phyloP scores from a whole-genome alignment of 1,139 yeast species.

The Taphrina deformans region DNA sequence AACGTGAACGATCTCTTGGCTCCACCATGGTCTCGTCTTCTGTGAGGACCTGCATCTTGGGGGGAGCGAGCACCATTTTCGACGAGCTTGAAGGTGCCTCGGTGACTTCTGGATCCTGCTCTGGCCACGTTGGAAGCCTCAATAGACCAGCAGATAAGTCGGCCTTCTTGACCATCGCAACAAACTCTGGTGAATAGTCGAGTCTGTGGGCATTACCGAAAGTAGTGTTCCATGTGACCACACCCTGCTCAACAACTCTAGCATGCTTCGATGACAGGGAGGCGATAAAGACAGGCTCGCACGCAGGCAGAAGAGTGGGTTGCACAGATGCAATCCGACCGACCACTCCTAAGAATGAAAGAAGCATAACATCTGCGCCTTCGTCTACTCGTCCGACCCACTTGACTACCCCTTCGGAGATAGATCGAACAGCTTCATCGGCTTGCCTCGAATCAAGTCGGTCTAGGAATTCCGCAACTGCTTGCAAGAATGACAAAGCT shows the following conservation, averaged over 20 bases:
- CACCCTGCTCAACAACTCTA: not conserved
- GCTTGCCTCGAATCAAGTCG: not conserved
- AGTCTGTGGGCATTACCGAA: slow-evolving; percentile 17
- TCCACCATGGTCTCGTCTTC: not conserved
- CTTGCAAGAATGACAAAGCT: not conserved
- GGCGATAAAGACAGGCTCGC: not conserved
- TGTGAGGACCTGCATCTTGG: not conserved
- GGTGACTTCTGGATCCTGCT: slow-evolving; percentile 4
- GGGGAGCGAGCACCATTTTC: not conserved
- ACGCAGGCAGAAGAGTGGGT: not conserved
- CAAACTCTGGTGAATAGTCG: slow-evolving; percentile 13
- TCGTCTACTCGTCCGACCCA: not conserved
- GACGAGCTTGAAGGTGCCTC: not conserved
- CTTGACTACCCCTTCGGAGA: not conserved
- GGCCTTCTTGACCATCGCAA: not conserved
- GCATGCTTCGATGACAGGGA: not conserved
- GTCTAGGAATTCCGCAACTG: not conserved
- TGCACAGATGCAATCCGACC: not conserved
- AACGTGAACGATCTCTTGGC: not conserved
- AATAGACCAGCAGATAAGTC: not conserved
- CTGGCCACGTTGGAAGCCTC: slow-evolving; percentile 13
- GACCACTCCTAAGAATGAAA: not conserved
- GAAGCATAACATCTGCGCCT: slow-evolving; percentile 3
- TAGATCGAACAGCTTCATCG: not conserved
- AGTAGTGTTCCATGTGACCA: slow-evolving; percentile 18